A percentile compares a stretch with the other conserved stretches of the same genome.
These are phyloP conservation scores for Dalbergia cultrata DNA, from an alignment of 306 rosid species.

Conservation along the genomic window DNA sequence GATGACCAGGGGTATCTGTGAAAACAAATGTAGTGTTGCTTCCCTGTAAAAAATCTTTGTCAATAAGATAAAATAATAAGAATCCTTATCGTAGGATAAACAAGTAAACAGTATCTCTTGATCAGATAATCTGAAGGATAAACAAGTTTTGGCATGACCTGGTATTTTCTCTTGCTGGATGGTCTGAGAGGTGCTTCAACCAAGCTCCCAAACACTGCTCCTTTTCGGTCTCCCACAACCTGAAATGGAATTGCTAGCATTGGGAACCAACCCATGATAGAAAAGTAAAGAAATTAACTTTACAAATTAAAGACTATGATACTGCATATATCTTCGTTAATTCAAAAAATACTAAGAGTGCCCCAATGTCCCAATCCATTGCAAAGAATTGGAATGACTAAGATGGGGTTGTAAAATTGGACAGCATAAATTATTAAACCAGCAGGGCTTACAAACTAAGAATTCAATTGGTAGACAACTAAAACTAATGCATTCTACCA, in stretches of 20 bases:
- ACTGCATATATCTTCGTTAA: neutral
- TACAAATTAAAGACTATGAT: neutral
- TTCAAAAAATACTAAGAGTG: neutral
- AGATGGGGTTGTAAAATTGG: conserved; percentile 4
- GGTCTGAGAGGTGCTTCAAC: conserved; percentile 91
- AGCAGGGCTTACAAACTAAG: conserved; percentile 14
- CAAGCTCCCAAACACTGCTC: conserved; percentile 95
- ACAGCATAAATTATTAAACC: neutral
- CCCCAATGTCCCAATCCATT: conserved; percentile 1
- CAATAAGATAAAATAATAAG: conserved; percentile 40
- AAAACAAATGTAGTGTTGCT: conserved; percentile 82
- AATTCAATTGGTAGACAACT: conserved; percentile 7
- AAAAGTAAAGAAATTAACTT: neutral
- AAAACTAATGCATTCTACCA: conserved; percentile 14
- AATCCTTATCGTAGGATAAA: conserved; percentile 32
- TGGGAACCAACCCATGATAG: conserved; percentile 31
- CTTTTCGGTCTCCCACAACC: conserved; percentile 89
- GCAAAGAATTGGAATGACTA: conserved; percentile 25
- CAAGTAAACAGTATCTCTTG: conserved; percentile 1
- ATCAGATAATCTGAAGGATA: conserved; percentile 3
- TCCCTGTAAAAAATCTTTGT: conserved; percentile 75
- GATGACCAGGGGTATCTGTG: conserved; percentile 72
- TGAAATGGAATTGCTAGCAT: conserved; percentile 43
- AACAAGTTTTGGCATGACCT: conserved; percentile 64
- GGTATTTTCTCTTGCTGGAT: conserved; percentile 77